A percentile compares a stretch with the other conserved stretches of the same genome.
Evolutionary conservation across 129 eudicot species (phyloP).

Genomic region (Deinandra increscens): DNA sequence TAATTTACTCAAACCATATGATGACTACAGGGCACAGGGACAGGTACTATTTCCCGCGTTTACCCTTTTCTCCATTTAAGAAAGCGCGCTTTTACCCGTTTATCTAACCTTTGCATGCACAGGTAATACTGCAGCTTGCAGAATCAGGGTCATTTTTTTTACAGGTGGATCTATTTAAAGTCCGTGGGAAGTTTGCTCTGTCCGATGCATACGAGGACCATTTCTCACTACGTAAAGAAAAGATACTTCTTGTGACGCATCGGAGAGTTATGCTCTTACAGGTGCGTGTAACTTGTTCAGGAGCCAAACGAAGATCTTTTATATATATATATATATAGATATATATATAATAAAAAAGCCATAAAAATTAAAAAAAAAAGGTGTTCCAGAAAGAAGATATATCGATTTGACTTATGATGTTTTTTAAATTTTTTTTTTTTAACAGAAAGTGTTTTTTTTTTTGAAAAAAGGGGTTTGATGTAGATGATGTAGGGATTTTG

Average conservation of each 20-base stretch:
- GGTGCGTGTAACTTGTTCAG: constrained; percentile 40
- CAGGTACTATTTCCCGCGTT: constrained; percentile 46
- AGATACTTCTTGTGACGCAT: constrained; percentile 76
- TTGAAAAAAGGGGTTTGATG: too few relatives aligned
- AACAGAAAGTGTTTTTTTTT: too few relatives aligned
- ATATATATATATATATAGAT: too few relatives aligned
- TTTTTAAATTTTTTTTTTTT: too few relatives aligned
- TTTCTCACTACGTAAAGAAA: constrained; percentile 81
- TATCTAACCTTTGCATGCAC: constrained; percentile 22
- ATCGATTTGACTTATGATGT: too few relatives aligned
- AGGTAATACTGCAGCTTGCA: constrained; percentile 93
- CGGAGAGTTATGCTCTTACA: constrained; percentile 85
- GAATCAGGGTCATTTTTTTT: constrained; percentile 85
- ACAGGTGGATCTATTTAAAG: constrained; percentile 92
- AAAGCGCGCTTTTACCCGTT: neutral
- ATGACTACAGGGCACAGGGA: constrained; percentile 83
- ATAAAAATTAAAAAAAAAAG: too few relatives aligned
- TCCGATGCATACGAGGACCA: constrained; percentile 98
- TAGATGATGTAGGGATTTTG: too few relatives aligned
- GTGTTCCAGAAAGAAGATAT: too few relatives aligned
- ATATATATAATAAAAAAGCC: too few relatives aligned
- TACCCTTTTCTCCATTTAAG: neutral
- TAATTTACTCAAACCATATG: constrained; percentile 85
- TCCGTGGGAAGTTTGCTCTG: constrained; percentile 94
- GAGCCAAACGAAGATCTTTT: neutral